A percentile compares a stretch with the other conserved stretches of the same genome.
These are phyloP conservation scores for Herpetomonas samuelpessoai DNA, from an alignment of 208 protist species.

Conservation along the genomic window DNA sequence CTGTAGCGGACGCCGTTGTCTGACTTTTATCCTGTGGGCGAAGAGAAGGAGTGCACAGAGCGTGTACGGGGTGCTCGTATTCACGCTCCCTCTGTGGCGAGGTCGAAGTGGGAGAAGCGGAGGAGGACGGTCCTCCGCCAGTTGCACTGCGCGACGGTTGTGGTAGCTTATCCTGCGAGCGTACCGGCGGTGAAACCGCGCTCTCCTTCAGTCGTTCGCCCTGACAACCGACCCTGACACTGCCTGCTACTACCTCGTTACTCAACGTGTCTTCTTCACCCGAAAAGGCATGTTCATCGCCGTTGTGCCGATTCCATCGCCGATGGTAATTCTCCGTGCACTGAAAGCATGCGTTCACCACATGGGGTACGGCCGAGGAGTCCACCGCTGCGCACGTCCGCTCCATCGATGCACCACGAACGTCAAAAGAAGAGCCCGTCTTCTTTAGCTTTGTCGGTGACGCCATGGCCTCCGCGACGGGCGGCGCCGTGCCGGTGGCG, in stretches of 20 bases:
- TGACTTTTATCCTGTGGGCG: background rate
- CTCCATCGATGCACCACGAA: background rate
- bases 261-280: background rate
- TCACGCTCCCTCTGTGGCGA: background rate
- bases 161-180: too few species aligned
- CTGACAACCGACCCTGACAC: too few species aligned
- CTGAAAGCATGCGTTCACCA: slow-evolving; percentile 41
- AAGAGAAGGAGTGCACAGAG: background rate
- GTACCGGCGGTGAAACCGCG: too few species aligned
- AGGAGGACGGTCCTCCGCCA: too few species aligned
- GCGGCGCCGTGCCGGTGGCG: background rate
- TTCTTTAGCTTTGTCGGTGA: background rate
- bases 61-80: background rate
- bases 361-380: slow-evolving; percentile 7
- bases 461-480: background rate
- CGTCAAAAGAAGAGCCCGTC: too few species aligned
- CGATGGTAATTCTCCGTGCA: slow-evolving; percentile 68
- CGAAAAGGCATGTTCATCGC: background rate
- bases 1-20: background rate
- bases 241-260: background rate
- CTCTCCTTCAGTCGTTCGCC: too few species aligned
- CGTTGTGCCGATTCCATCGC: slow-evolving; percentile 28
- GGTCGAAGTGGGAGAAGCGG: background rate
- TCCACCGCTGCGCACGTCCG: background rate
- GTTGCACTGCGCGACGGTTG: too few species aligned